Evolutionary conservation across 352 stramenopile species (phyloP).

Genomic region (Globisporangium carolinianum): DNA sequence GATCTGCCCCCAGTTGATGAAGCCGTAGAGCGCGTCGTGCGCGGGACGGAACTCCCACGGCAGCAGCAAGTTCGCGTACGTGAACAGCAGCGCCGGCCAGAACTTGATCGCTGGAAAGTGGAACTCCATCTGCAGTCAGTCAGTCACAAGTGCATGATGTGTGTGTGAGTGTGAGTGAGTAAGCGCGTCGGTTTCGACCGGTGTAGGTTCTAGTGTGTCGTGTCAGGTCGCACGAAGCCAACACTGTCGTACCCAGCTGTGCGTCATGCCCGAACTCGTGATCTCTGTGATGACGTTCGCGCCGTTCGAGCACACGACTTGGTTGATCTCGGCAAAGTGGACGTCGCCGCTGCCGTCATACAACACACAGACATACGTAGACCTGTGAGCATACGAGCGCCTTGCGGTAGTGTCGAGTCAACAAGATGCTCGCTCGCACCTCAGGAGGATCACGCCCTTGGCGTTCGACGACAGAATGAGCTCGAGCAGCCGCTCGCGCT

Average conservation of each 20-base stretch:
- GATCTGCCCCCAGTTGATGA: constrained; percentile 91
- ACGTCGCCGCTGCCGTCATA: constrained; percentile 77
- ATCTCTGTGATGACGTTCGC: constrained; percentile 72
- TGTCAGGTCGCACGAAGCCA: no score
- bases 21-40: constrained; percentile 70
- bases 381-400: background rate
- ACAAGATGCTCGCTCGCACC: constrained; percentile 18
- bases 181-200: no score
- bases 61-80: constrained; percentile 62
- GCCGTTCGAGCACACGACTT: constrained; percentile 82
- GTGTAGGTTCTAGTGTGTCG: no score
- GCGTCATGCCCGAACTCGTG: constrained; percentile 91
- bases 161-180: no score
- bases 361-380: background rate
- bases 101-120: constrained; percentile 44
- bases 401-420: background rate
- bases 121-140: constrained; percentile 53
- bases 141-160: background rate
- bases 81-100: constrained; percentile 58
- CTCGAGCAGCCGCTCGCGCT: constrained; percentile 79
- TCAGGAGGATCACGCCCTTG: constrained; percentile 85
- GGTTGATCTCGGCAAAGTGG: constrained; percentile 90
- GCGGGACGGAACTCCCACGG: constrained; percentile 73
- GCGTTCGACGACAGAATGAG: constrained; percentile 77
- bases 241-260: constrained; percentile 76